Evolutionary conservation across 192 early-diverging fungal species (phyloP).

Genomic region (Podila clonocystis): DNA sequence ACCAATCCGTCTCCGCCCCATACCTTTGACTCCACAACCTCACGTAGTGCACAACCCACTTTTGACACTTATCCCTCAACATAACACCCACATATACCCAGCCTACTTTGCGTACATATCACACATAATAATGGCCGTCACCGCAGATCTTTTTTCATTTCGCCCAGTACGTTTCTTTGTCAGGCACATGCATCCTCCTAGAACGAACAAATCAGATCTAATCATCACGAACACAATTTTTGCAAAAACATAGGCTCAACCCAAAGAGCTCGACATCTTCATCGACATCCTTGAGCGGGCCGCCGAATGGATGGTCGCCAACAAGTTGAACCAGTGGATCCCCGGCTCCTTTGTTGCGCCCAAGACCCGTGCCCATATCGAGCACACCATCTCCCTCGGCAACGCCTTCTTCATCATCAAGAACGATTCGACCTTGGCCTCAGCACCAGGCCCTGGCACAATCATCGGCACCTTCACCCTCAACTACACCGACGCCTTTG

Average conservation of each 20-base stretch:
- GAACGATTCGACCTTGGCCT: not conserved
- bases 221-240: not conserved
- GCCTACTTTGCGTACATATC: not conserved
- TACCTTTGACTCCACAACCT: not conserved
- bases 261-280: constrained; percentile 40
- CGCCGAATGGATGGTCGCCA: constrained; percentile 44
- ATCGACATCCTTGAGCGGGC: constrained; percentile 49
- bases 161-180: constrained; percentile 16
- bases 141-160: constrained; percentile 28
- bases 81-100: not conserved
- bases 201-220: not conserved
- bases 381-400: constrained; percentile 39
- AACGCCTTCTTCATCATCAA: constrained; percentile 47
- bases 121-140: constrained; percentile 21
- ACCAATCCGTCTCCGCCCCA: not conserved
- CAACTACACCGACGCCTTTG: constrained; percentile 45
- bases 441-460: not conserved
- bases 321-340: constrained; percentile 48
- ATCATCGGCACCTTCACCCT: constrained; percentile 50
- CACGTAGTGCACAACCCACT: not conserved
- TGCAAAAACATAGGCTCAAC: constrained; percentile 15
- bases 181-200: not conserved
- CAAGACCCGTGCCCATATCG: constrained; percentile 45
- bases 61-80: not conserved
- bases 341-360: constrained; percentile 42